Conservation (phyloP, 805 yeast genomes). For the Candida maesae region DNA sequence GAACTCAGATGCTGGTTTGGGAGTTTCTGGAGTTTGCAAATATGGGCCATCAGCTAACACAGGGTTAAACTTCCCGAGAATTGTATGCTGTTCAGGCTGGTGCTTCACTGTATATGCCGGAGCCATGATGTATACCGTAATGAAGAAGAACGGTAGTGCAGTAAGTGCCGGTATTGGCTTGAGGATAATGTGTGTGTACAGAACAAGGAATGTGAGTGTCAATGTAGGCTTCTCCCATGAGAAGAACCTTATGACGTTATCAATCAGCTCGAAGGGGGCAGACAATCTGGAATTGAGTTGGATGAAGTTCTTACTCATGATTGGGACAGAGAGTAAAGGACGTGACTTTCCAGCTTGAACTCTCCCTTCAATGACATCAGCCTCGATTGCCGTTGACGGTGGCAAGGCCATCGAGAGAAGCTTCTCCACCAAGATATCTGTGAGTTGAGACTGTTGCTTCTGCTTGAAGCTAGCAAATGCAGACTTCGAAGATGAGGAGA, state of each 20-base stretch:
- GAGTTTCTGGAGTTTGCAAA: conserved; percentile 1
- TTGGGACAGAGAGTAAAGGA: conserved; percentile 66
- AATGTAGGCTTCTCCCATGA: conserved; percentile 62
- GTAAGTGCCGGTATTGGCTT: conserved; percentile 53
- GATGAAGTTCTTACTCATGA: conserved; percentile 66
- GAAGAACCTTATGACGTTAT: conserved; percentile 49
- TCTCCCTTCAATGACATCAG: conserved; percentile 46
- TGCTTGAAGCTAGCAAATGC: conserved; percentile 4
- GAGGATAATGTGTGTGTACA: conserved; percentile 50
- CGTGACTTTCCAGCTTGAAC: conserved; percentile 57
- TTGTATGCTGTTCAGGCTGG: conserved; percentile 50
- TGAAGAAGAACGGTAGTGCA: conserved; percentile 50
- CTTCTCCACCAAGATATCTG: conserved; percentile 72
- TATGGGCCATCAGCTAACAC: conserved; percentile 46
- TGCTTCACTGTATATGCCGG: conserved; percentile 64
- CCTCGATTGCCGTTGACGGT: conserved; percentile 45
- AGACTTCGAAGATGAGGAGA: neutral
- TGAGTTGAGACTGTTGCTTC: conserved; percentile 30
- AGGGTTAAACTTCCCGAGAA: conserved; percentile 34
- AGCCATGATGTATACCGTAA: conserved; percentile 53
- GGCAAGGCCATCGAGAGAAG: conserved; percentile 72
- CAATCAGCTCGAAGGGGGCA: conserved; percentile 56
- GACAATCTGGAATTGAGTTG: conserved; percentile 59
- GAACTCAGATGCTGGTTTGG: conserved; percentile 69
- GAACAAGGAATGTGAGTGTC: conserved; percentile 53